phyloP scores from a whole-genome alignment of 2,329 filamentous ascomycete species.

The Arthrobotrys megalospora region DNA sequence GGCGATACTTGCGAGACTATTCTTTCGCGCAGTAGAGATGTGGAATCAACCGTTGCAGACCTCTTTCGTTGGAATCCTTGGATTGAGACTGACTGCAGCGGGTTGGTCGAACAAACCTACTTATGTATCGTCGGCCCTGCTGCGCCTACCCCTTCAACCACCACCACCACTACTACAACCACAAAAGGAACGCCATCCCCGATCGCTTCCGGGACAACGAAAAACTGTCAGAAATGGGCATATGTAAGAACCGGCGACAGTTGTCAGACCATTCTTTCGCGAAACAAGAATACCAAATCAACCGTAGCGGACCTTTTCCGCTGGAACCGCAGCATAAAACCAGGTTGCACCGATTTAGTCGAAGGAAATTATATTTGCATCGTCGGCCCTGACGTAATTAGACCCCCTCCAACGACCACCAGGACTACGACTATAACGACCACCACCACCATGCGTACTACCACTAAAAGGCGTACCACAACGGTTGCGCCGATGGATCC shows the following conservation, averaged over 20 bases:
- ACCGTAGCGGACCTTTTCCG: constrained; percentile 13
- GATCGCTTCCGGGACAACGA: constrained; percentile 61
- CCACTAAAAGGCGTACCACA: not conserved
- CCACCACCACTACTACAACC: constrained; percentile 5
- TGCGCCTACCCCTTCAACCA: constrained; percentile 1
- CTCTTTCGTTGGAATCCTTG: constrained; percentile 35
- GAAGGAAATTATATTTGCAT: constrained; percentile 27
- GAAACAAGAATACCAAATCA: not conserved
- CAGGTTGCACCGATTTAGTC: constrained; percentile 3
- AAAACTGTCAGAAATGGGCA: constrained; percentile 52
- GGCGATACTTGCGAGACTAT: constrained; percentile 16
- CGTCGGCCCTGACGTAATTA: not conserved
- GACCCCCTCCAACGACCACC: not conserved
- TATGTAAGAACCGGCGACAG: constrained; percentile 33
- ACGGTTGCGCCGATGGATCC: not conserved
- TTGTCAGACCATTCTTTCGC: constrained; percentile 35
- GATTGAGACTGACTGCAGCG: constrained; percentile 20
- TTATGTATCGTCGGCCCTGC: constrained; percentile 1
- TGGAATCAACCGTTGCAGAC: constrained; percentile 8
- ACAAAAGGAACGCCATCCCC: constrained; percentile 46
- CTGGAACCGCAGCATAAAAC: constrained; percentile 32
- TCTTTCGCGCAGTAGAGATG: constrained; percentile 1
- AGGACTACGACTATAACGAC: not conserved
- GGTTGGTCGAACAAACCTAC: not conserved
- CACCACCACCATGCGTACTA: not conserved